Conservation (phyloP, 352 stramenopile genomes). For the Elongisporangium undulatum region DNA sequence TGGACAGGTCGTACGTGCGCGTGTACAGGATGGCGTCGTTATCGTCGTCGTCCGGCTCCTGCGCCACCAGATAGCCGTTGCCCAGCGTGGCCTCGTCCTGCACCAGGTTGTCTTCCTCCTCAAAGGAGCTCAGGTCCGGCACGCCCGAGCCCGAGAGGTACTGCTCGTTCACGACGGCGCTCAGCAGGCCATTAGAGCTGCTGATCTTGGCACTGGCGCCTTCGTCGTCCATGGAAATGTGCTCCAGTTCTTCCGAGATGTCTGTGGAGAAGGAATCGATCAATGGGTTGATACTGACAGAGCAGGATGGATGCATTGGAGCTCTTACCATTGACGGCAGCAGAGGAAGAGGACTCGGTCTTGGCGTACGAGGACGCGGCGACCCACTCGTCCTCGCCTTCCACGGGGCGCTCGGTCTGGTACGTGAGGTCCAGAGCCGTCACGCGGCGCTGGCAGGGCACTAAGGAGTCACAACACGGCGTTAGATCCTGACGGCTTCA, state of each 20-base stretch:
- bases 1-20: constrained; percentile 97
- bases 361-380: constrained; percentile 73
- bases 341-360: constrained; percentile 19
- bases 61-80: constrained; percentile 54
- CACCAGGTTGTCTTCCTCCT: constrained; percentile 76
- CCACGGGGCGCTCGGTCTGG: constrained; percentile 61
- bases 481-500: no score
- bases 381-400: constrained; percentile 90
- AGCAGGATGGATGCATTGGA: no score
- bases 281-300: constrained; percentile 11
- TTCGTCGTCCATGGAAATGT: constrained; percentile 50
- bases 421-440: constrained; percentile 74
- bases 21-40: constrained; percentile 93
- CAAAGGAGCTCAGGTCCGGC: constrained; percentile 63
- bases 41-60: constrained; percentile 77
- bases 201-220: constrained; percentile 1
- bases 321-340: constrained; percentile 23
- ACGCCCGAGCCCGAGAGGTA: constrained; percentile 23
- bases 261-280: constrained; percentile 20
- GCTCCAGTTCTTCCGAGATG: constrained; percentile 48
- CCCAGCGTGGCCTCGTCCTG: constrained; percentile 53
- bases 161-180: constrained; percentile 72
- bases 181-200: constrained; percentile 32
- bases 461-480: constrained; percentile 15
- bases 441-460: constrained; percentile 85